Conservation (phyloP, 2,329 filamentous ascomycete genomes). For the Calycina herbarum region DNA sequence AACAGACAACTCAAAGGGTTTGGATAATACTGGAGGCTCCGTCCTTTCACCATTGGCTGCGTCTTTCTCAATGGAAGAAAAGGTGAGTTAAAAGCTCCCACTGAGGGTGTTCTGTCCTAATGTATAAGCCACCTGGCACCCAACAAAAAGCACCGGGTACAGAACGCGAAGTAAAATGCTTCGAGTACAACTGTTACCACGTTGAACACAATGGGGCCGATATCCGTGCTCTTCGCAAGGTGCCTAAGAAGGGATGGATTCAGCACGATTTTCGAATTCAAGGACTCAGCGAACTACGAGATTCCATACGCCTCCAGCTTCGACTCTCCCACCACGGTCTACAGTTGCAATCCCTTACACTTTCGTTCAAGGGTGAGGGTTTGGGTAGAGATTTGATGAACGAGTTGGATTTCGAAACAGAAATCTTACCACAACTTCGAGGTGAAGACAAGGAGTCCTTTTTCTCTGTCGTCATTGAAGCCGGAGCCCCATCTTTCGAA, state of each 20-base stretch:
- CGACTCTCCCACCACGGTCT: background rate
- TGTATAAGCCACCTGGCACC: too few relatives aligned
- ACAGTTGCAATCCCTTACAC: background rate
- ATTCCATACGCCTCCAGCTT: background rate
- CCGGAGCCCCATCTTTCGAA: background rate
- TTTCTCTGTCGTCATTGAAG: background rate
- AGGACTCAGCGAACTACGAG: background rate
- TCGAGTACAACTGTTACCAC: background rate
- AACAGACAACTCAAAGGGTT: too few relatives aligned
- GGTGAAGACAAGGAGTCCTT: background rate
- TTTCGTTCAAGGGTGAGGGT: background rate
- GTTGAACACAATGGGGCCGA: background rate
- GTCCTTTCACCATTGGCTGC: too few relatives aligned
- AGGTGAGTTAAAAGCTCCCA: too few relatives aligned
- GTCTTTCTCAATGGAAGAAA: too few relatives aligned
- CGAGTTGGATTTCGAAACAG: background rate
- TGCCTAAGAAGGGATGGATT: background rate
- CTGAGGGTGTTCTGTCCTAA: too few relatives aligned
- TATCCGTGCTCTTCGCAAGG: background rate
- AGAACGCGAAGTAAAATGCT: background rate
- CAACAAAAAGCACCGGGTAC: too few relatives aligned
- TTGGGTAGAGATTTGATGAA: background rate
- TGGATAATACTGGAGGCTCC: too few relatives aligned
- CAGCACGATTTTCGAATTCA: background rate
- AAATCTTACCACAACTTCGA: background rate